phyloP scores from a whole-genome alignment of 495 filamentous ascomycete genomes.

The Hypoxylon cercidicola region DNA sequence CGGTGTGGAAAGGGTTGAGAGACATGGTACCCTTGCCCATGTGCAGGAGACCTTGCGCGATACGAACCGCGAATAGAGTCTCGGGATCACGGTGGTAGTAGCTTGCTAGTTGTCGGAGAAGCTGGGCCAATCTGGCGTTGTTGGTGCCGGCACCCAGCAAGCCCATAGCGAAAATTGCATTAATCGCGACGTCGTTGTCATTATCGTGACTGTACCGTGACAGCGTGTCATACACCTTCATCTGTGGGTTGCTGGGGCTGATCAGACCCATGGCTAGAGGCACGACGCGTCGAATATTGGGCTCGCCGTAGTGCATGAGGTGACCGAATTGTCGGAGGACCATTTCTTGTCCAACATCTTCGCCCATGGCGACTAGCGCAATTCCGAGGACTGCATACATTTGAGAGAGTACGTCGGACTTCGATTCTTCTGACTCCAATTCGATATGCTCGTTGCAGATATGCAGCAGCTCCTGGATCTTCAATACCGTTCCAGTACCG shows the following conservation, averaged over 20 bases:
- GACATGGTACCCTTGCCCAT: slow-evolving; percentile 99
- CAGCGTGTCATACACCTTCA: slow-evolving; percentile 99
- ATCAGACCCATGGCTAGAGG: slow-evolving; percentile 97
- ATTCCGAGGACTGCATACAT: slow-evolving; percentile 96
- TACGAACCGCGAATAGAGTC: slow-evolving; percentile 97
- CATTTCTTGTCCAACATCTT: slow-evolving; percentile 99
- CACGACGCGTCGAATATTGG: slow-evolving; percentile 95
- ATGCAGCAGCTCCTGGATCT: slow-evolving; percentile 94
- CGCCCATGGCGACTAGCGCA: slow-evolving; percentile 95
- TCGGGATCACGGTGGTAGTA: slow-evolving; percentile 98
- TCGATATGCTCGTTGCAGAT: slow-evolving; percentile 98
- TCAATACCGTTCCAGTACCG: slow-evolving; percentile 94
- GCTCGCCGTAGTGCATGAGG: slow-evolving; percentile 98
- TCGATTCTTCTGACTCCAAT: slow-evolving; percentile 81
- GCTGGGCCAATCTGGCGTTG: slow-evolving; percentile 94
- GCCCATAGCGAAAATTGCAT: slow-evolving; percentile 99
- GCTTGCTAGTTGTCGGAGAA: slow-evolving; percentile 92
- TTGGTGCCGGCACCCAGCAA: slow-evolving; percentile 96
- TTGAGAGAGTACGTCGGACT: slow-evolving; percentile 92
- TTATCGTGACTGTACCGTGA: slow-evolving; percentile 99
- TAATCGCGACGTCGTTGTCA: slow-evolving; percentile 97
- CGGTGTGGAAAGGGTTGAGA: slow-evolving; percentile 96
- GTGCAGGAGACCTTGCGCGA: slow-evolving; percentile 95
- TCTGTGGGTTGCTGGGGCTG: slow-evolving; percentile 97
- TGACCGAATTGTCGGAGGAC: slow-evolving; percentile 96